Conservation (phyloP, 306 rosid genomes). For the Prunus padus region DNA sequence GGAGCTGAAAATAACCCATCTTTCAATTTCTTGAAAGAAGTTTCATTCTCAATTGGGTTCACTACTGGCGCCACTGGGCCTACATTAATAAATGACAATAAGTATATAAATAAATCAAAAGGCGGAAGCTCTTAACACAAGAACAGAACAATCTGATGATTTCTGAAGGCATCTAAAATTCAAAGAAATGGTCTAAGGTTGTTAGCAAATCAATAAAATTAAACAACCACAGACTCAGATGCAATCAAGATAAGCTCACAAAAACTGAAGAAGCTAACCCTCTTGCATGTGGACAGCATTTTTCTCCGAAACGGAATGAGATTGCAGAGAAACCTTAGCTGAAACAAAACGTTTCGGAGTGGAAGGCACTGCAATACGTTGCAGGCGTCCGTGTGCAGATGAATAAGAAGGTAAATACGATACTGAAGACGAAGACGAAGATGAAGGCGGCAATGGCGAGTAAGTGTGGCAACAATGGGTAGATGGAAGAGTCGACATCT, state of each 20-base stretch:
- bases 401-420: slow-evolving; percentile 7
- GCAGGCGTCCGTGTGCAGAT: slow-evolving; percentile 22
- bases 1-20: slow-evolving; percentile 33
- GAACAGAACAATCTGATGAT: not conserved
- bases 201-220: not conserved
- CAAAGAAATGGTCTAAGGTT: not conserved
- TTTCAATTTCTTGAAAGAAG: slow-evolving; percentile 42
- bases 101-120: not conserved
- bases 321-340: slow-evolving; percentile 44
- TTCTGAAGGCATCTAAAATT: not conserved
- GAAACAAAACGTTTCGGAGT: slow-evolving; percentile 35
- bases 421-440: not conserved
- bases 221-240: not conserved
- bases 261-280: slow-evolving; percentile 35
- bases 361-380: slow-evolving; percentile 27
- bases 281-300: slow-evolving; percentile 44
- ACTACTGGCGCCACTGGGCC: slow-evolving; percentile 45
- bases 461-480: slow-evolving; percentile 45
- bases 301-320: slow-evolving; percentile 36
- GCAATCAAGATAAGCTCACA: not conserved
- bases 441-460: slow-evolving; percentile 6
- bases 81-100: slow-evolving; percentile 21
- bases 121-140: not conserved
- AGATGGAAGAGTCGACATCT: slow-evolving; percentile 62
- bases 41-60: slow-evolving; percentile 39